Base-by-base conservation (phyloP, 2,329 filamentous ascomycete species). In the Onygena corvina region DNA sequence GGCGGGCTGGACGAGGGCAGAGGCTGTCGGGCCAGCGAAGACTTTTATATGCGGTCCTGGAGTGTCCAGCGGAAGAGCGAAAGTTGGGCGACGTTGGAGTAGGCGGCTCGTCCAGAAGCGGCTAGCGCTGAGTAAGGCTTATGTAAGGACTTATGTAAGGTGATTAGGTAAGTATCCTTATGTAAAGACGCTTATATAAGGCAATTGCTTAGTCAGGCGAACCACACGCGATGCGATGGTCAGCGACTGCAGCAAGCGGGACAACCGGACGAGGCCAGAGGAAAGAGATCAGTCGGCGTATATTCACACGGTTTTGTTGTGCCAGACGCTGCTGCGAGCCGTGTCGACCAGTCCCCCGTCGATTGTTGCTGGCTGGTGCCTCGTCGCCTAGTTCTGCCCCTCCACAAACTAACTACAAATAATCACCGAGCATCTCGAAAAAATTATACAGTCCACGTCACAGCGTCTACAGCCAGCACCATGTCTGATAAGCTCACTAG, bases 401-500 rank as follows among this genome's bases (percentile, higher is more conserved):
- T 42, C 38, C 38, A 27, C 38, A 20, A 27, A 23, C 21, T 42
- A 16, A 25, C 21, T 42, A 12, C 25, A 40, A 11, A 11, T 40
- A n/a, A n/a, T n/a, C n/a, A n/a, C n/a, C n/a, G n/a, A n/a, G n/a
- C n/a, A n/a, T n/a, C n/a, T 23, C 35, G 4, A n/a, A 8, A 42
- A 6, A 42, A n/a, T 25, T 42, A 42, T 42, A 40, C 9, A n/a
- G n/a, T n/a, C n/a, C n/a, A n/a, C 20, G 18, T 12, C 29, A 12
- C 35, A 40, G 20, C 14, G 12, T 40, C 18, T n/a, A 9, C 47
- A 35, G 21, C 30, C 23, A 20, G 38, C 71, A 76, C 62, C 64
- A 94, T 94, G 88, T 77, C 86, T 67, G 88, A 94, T 77, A 94
- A 85, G 73, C 80, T 95, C 63, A 96, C 90, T 61, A 86, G 89